Evolutionary conservation across 2,329 filamentous ascomycete species (phyloP), one percentile per base, ranked within the genome.

Genomic region (Lecanoromycetidae sp.): DNA sequence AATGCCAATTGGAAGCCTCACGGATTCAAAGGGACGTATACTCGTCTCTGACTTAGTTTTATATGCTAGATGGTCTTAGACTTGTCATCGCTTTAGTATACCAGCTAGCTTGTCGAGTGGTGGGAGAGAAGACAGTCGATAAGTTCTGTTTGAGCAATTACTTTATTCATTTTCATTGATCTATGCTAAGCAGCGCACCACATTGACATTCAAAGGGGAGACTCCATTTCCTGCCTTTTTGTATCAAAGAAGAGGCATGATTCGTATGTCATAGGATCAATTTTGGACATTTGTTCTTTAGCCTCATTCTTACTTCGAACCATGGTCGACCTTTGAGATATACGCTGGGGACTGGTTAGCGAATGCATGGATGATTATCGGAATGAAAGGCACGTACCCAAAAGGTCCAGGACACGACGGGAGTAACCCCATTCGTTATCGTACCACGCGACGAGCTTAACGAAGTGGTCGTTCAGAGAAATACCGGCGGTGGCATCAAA

Each of bases 341-440:
- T 87, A 83, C 71, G 76, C 74, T 66, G 79, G 66, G 43, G 41
- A 29, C 17, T 17, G 22, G 56, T 64, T 53, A 67, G 62, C 39
- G 25, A 19, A 33, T 19, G 9, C 10, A 9, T 10, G 4, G 7
- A 26, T 26, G 17, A 19, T 9, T 23, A 15, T 15, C 5, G 17
- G 12, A 25, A 20, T 23, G 13, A 7, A 15, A 8, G 23, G 41
- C 29, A 44, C 53, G 32, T 55, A 56, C 54, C 52, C 46, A 64
- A 58, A 61, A 91, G 83, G 72, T 91, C 84, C 59, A 88, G 74
- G 63, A 88, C 84, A 80, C 84, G 91, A 75, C 88, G 88, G 70
- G 85, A 93, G 84, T 98, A 96, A 65, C 88, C 91, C 87, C 88
- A 95, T 80, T 96, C 90, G 79, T 96, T 96, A 79, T 94, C 87